phyloP scores from a whole-genome alignment of 805 yeast genomes.

The Saturnispora serradocipensis region DNA sequence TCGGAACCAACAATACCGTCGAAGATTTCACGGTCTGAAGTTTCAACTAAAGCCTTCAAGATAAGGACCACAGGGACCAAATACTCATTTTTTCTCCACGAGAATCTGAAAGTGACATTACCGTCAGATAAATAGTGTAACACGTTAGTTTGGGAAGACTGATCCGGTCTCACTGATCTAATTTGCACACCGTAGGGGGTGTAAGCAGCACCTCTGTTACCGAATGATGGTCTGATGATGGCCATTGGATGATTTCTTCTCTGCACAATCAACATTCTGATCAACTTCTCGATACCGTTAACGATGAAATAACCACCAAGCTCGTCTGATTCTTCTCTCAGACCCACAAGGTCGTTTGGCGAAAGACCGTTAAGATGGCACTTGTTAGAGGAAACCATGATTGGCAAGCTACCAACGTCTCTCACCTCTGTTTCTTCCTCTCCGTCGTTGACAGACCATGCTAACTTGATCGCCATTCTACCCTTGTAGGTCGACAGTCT shows the following conservation, averaged over 20 bases:
- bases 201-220: constrained; percentile 88
- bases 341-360: constrained; percentile 69
- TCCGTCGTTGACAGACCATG: constrained; percentile 84
- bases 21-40: constrained; percentile 90
- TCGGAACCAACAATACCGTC: constrained; percentile 94
- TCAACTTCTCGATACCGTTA: constrained; percentile 92
- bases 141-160: constrained; percentile 96
- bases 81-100: constrained; percentile 95
- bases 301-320: constrained; percentile 94
- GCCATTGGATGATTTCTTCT: constrained; percentile 99
- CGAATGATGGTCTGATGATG: constrained; percentile 86
- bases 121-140: constrained; percentile 93
- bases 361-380: constrained; percentile 82
- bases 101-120: constrained; percentile 90
- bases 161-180: constrained; percentile 91
- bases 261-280: constrained; percentile 96
- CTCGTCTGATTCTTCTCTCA: constrained; percentile 89
- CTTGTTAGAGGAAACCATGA: constrained; percentile 85
- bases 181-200: constrained; percentile 88
- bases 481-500: constrained; percentile 78
- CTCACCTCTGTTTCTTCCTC: constrained; percentile 73
- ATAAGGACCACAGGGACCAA: constrained; percentile 90
- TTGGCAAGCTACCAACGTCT: constrained; percentile 86
- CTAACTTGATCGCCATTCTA: constrained; percentile 63
- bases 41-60: constrained; percentile 79